Evolutionary conservation across 306 rosid species (phyloP).

Genomic region (Pyrus betulifolia): DNA sequence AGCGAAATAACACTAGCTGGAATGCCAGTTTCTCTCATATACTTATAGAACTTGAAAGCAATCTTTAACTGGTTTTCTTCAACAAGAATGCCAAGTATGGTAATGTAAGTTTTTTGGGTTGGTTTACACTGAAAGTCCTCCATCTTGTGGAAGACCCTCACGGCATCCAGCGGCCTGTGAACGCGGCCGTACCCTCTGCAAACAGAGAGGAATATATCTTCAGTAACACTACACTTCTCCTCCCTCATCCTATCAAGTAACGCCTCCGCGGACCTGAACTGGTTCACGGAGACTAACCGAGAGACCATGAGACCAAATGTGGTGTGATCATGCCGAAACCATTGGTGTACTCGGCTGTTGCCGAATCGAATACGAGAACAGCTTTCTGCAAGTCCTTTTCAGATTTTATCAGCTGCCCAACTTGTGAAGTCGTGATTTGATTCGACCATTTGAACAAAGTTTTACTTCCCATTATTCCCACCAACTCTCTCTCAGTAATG

Average conservation of each 20-base stretch:
- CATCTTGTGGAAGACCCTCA: conserved; percentile 65
- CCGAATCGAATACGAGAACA: conserved; percentile 55
- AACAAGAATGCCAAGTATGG: conserved; percentile 66
- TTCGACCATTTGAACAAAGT: conserved; percentile 67
- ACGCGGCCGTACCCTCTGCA: conserved; percentile 74
- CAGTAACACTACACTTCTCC: conserved; percentile 54
- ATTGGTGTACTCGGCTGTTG: conserved; percentile 67
- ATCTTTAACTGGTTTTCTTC: conserved; percentile 68
- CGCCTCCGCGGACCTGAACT: conserved; percentile 64
- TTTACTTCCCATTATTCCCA: conserved; percentile 48
- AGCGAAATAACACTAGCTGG: conserved; percentile 60
- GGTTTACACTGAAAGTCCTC: conserved; percentile 51
- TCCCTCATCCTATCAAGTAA: conserved; percentile 73
- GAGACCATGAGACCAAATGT: conserved; percentile 65
- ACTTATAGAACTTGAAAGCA: conserved; percentile 61
- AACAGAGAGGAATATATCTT: conserved; percentile 48
- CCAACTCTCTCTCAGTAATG: background rate
- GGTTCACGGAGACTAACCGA: conserved; percentile 56
- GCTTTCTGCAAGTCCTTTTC: conserved; percentile 65
- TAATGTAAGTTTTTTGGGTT: conserved; percentile 52
- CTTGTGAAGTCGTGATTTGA: conserved; percentile 45
- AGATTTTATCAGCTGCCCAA: conserved; percentile 55
- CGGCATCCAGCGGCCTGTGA: conserved; percentile 66
- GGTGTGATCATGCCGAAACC: conserved; percentile 71
- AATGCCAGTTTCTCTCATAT: conserved; percentile 59